A percentile compares a stretch with the other conserved stretches of the same genome.
phyloP scores from a whole-genome alignment of 768 basidiomycete species.

The Mycena galericulata region DNA sequence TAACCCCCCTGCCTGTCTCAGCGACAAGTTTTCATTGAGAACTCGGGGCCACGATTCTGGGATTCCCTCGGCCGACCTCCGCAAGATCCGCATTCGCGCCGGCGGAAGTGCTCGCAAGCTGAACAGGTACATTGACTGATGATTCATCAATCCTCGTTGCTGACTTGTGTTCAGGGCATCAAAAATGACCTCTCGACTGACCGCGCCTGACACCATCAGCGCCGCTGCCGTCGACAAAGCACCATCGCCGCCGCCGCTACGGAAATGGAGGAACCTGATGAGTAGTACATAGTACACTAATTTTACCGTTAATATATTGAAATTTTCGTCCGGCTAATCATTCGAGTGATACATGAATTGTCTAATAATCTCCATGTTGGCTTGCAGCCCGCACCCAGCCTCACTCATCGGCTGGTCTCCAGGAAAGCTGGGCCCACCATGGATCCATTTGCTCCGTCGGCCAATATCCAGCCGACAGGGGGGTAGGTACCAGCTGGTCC shows the following conservation, averaged over 20 bases:
- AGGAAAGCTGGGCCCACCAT: slow-evolving; percentile 14
- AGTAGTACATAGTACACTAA: background rate
- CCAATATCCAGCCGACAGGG: slow-evolving; percentile 2
- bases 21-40: slow-evolving; percentile 6
- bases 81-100: background rate
- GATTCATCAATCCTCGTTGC: background rate
- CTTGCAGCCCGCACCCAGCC: background rate
- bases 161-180: background rate
- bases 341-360: background rate
- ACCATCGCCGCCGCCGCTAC: slow-evolving; percentile 3
- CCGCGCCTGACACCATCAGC: background rate
- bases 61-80: background rate
- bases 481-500: background rate
- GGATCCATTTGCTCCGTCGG: slow-evolving; percentile 13
- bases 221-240: slow-evolving; percentile 3
- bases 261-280: background rate
- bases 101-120: background rate
- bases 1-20: background rate
- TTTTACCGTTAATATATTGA: slow-evolving; percentile 2
- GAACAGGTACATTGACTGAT: background rate
- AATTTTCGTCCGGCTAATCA: slow-evolving; percentile 3
- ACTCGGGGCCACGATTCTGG: background rate
- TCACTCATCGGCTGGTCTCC: background rate
- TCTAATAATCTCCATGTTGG: slow-evolving; percentile 2
- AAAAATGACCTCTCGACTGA: background rate